Percentiles rank a stretch among this genome's conserved stretches.
These are phyloP conservation scores for Physaria fendleri DNA, from an alignment of 345 rosid species.

Conservation along the genomic window DNA sequence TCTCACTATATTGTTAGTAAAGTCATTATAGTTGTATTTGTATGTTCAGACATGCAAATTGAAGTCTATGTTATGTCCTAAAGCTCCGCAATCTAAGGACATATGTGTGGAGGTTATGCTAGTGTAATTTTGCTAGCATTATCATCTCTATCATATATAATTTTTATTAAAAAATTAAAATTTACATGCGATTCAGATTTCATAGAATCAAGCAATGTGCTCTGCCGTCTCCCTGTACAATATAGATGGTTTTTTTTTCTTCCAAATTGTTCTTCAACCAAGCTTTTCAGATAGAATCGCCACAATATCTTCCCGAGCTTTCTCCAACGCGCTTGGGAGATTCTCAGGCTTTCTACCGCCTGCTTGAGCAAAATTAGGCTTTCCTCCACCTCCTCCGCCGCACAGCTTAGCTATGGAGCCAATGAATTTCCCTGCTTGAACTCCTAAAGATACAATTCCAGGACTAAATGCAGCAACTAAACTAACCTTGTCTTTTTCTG, in stretches of 20 bases:
- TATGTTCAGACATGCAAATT: background rate
- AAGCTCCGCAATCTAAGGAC: constrained; percentile 29
- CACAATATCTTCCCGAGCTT: constrained; percentile 60
- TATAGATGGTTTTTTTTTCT: background rate
- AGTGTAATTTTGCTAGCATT: no score
- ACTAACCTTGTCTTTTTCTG: constrained; percentile 87
- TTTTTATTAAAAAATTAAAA: no score
- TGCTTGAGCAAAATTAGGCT: constrained; percentile 93
- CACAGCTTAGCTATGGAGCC: constrained; percentile 78
- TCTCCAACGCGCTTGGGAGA: constrained; percentile 58
- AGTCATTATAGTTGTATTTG: background rate
- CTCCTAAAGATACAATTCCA: constrained; percentile 57
- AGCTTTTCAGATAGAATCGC: constrained; percentile 49
- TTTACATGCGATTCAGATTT: background rate
- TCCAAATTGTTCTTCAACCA: constrained; percentile 9
- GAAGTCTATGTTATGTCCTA: background rate
- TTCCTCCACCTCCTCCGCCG: constrained; percentile 96
- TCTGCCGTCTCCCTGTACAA: background rate
- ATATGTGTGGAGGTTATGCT: constrained; percentile 14
- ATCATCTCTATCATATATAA: no score
- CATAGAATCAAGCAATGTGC: constrained; percentile 2
- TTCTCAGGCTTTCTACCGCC: constrained; percentile 86
- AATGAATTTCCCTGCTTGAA: constrained; percentile 88
- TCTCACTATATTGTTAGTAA: background rate
- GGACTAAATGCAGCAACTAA: constrained; percentile 86